Conservation (phyloP, 2,329 filamentous ascomycete species). For the Talaromyces sp. region DNA sequence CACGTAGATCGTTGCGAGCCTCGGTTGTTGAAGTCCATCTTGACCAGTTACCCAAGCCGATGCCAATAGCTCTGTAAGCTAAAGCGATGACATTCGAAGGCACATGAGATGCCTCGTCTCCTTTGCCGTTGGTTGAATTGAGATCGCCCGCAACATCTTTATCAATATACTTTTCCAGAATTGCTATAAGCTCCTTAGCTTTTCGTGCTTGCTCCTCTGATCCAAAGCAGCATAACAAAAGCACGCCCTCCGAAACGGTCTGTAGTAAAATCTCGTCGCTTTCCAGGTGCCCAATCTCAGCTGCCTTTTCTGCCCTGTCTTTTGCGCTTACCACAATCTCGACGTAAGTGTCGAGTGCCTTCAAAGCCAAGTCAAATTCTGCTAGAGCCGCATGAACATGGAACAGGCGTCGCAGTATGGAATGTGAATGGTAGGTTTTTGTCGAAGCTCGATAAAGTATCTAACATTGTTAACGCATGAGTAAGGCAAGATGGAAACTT, state of each 20-base stretch:
- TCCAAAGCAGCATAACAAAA: constrained; percentile 78
- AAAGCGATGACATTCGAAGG: constrained; percentile 61
- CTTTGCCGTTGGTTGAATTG: constrained; percentile 20
- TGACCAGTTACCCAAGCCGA: constrained; percentile 84
- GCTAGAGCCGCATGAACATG: constrained; percentile 80
- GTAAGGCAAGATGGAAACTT: constrained; percentile 7
- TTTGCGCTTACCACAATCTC: constrained; percentile 83
- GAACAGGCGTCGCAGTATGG: constrained; percentile 81
- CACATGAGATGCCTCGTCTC: constrained; percentile 37
- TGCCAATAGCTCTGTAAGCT: constrained; percentile 79
- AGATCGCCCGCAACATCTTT: constrained; percentile 48
- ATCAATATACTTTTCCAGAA: constrained; percentile 71
- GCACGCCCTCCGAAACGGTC: constrained; percentile 75
- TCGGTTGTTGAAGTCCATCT: constrained; percentile 72
- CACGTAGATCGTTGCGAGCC: constrained; percentile 67
- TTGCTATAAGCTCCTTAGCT: constrained; percentile 64
- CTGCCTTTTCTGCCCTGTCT: constrained; percentile 71
- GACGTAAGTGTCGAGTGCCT: constrained; percentile 86
- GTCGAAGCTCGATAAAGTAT: constrained; percentile 85
- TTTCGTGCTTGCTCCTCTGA: constrained; percentile 71
- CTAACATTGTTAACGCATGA: constrained; percentile 35
- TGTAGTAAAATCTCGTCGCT: constrained; percentile 71
- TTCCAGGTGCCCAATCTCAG: constrained; percentile 65
- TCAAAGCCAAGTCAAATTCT: constrained; percentile 87
- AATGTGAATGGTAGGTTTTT: constrained; percentile 92